Evolutionary conservation across 139 green algal genomes (phyloP).

Genomic region (Chlorella vulgaris): DNA sequence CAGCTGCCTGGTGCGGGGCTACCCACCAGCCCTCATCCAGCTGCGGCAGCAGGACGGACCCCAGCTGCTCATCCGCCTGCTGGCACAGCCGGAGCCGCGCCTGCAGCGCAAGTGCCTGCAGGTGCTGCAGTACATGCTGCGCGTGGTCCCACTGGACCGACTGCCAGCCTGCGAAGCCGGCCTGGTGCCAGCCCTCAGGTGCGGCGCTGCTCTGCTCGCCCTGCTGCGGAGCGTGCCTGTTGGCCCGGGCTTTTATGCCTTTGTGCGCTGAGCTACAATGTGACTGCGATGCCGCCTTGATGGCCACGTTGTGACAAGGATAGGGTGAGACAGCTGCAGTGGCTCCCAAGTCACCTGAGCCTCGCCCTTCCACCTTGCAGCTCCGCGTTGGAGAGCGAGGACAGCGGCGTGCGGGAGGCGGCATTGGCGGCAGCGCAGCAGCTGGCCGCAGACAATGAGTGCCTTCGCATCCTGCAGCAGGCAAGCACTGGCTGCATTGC

Average conservation of each 20-base stretch:
- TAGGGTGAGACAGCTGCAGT: too few relatives aligned
- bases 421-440: constrained; percentile 47
- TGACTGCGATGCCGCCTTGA: too few relatives aligned
- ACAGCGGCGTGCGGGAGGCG: constrained; percentile 50
- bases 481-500: neutral
- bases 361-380: neutral
- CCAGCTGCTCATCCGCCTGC: constrained; percentile 16
- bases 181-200: neutral
- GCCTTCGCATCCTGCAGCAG: constrained; percentile 12
- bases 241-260: too few relatives aligned
- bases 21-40: constrained; percentile 7
- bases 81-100: constrained; percentile 8
- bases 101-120: constrained; percentile 59
- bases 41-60: constrained; percentile 19
- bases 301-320: too few relatives aligned
- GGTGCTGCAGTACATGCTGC: constrained; percentile 56
- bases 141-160: constrained; percentile 23
- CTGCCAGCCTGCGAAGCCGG: constrained; percentile 11
- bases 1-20: constrained; percentile 32
- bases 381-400: constrained; percentile 2
- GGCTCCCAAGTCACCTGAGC: neutral
- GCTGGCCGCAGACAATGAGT: constrained; percentile 34
- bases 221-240: too few relatives aligned
- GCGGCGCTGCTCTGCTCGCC: neutral
- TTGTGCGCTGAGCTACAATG: too few relatives aligned